Conservation (phyloP, 2,329 filamentous ascomycete species). For the Pseudocercospora cruenta region DNA sequence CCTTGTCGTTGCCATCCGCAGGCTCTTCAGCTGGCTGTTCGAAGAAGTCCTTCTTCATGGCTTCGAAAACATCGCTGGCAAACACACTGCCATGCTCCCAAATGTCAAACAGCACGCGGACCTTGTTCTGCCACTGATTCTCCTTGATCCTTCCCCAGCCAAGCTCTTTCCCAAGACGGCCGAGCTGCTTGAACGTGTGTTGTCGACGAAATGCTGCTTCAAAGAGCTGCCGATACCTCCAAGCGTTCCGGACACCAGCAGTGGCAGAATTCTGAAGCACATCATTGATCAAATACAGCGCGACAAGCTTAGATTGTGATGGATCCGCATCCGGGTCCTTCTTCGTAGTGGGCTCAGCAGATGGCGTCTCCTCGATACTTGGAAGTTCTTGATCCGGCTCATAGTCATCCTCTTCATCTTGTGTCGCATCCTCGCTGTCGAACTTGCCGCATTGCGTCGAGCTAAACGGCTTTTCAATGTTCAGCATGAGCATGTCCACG, state of each 20-base stretch:
- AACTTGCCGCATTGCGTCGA: conserved; percentile 70
- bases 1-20: conserved; percentile 43
- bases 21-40: conserved; percentile 69
- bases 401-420: conserved; percentile 45
- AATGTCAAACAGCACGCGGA: conserved; percentile 68
- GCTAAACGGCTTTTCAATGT: conserved; percentile 76
- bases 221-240: conserved; percentile 82
- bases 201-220: conserved; percentile 70
- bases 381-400: conserved; percentile 39
- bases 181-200: conserved; percentile 74
- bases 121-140: conserved; percentile 82
- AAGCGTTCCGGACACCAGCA: conserved; percentile 78
- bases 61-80: conserved; percentile 71
- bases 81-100: conserved; percentile 72
- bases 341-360: conserved; percentile 34
- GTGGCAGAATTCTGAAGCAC: conserved; percentile 77
- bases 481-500: conserved; percentile 83
- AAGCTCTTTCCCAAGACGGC: conserved; percentile 70
- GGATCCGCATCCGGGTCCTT: conserved; percentile 61
- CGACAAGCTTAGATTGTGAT: conserved; percentile 75
- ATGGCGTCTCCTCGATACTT: conserved; percentile 43
- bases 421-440: conserved; percentile 48
- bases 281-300: conserved; percentile 78
- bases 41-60: conserved; percentile 71
- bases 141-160: conserved; percentile 80